Percentiles rank a stretch among this genome's conserved stretches.
Conservation (phyloP, 169 alveolate genomes). For the Eimeria necatrix region DNA sequence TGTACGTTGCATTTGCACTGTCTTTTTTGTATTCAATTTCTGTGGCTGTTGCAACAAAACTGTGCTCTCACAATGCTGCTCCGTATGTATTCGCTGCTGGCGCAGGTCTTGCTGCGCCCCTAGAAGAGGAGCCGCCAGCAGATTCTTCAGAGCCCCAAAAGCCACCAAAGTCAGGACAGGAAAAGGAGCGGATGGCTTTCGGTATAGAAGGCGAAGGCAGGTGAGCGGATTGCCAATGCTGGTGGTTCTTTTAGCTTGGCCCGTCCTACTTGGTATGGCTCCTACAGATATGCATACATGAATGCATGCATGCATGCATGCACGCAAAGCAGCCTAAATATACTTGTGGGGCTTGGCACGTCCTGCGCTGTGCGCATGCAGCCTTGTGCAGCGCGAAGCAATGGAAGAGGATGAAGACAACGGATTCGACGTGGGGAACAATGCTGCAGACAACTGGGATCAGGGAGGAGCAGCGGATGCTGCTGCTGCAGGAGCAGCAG, state of each 20-base stretch:
- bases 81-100: neutral
- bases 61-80: neutral
- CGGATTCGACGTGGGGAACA: neutral
- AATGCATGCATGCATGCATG: too few species aligned
- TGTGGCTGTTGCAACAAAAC: too few species aligned
- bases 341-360: neutral
- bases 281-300: too few species aligned
- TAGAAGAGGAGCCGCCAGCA: neutral
- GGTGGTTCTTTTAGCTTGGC: too few species aligned
- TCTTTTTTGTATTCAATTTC: neutral
- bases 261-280: too few species aligned
- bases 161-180: constrained; percentile 13
- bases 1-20: neutral
- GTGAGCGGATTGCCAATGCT: neutral
- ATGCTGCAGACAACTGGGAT: constrained; percentile 4
- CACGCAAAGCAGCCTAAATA: too few species aligned
- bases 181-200: constrained; percentile 8
- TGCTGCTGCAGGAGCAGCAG: constrained; percentile 19
- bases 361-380: neutral
- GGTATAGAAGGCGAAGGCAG: constrained; percentile 74
- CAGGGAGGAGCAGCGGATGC: constrained; percentile 52
- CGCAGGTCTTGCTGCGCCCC: constrained; percentile 53
- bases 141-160: constrained; percentile 17
- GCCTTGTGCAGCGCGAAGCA: constrained; percentile 74
- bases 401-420: constrained; percentile 50